Evolutionary conservation across 176 grass and related monocot species (phyloP), one percentile per base, ranked within the genome.

Genomic region (Avena eriantha): DNA sequence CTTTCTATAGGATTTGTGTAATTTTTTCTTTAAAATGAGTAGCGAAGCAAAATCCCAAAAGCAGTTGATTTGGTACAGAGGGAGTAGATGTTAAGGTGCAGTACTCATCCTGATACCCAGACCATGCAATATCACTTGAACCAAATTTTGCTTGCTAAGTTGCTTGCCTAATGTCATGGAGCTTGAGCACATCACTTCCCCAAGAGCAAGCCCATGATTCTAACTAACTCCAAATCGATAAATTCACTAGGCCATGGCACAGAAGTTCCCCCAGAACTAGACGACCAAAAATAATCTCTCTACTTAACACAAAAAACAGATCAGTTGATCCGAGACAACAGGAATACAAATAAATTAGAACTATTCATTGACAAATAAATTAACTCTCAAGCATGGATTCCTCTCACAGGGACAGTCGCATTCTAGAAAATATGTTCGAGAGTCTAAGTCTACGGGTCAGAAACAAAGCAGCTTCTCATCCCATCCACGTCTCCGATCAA

Each of bases 171-270:
- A 58, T 50, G 79, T 3, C 60, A 67, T 11, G 26, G 24, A 67
- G 79, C 17, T 81, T 50, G 60, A 81, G 60, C 26, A 50, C 43
- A 81, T 67, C 24, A 50, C 22, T 81, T 81, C 79, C 79, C 43
- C 43, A 67, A 67, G 23, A 34, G 41, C 3, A 34, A 50, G 10
- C 31, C 45, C 45, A 50, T 77, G 60, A 50, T 13, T 66, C 41
- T 21, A 80, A 58, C 19, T n/a, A 70, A 51, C 14, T 51, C 24
- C 15, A 48, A 21, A 33, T 48, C 31, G 58, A 7, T 15, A 65
- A 45, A 19, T 51, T 65, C 13, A 60, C 50, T 14, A 12, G 16
- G 18, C 51, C 34, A 79, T 22, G 21, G 24, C 59, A 66, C 18
- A 66, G 9, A 50, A 66, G 12, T 66, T 81, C 43, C 24, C 26